Conservation (phyloP, 2,329 filamentous ascomycete species). For the Colletotrichum cordylinicola region DNA sequence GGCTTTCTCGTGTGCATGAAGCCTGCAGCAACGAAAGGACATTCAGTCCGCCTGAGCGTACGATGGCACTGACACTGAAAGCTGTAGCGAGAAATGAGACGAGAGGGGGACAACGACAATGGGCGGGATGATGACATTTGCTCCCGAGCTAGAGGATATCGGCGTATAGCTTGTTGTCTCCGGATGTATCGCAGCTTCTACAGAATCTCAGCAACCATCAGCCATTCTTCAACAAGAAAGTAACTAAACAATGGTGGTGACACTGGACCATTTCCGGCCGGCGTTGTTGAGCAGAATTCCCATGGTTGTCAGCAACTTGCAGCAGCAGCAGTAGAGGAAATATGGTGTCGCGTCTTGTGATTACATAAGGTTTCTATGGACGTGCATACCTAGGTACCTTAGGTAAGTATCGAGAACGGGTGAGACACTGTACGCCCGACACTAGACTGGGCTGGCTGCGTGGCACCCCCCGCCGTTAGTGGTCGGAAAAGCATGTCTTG, state of each 20-base stretch:
- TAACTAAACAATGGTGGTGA: not conserved
- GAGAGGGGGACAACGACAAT: not conserved
- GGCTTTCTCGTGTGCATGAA: not conserved
- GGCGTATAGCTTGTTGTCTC: not conserved
- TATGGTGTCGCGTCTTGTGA: not conserved
- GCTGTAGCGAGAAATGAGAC: not conserved
- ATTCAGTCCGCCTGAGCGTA: not conserved
- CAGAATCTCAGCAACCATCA: not conserved
- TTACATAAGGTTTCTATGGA: not conserved
- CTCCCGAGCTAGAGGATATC: not conserved
- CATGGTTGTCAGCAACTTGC: not conserved
- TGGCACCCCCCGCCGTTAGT: not conserved
- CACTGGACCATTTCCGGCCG: not conserved
- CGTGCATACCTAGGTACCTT: not conserved
- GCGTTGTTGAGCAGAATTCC: not conserved
- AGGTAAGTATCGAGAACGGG: not conserved
- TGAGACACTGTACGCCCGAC: conserved; percentile 12
- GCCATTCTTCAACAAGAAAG: not conserved
- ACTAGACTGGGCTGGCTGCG: conserved; percentile 4
- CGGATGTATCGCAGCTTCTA: not conserved
- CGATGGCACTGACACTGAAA: not conserved
- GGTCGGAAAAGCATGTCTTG: not conserved
- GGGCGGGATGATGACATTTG: not conserved
- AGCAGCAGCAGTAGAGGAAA: not conserved
- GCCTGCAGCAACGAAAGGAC: not conserved